phyloP scores from a whole-genome alignment of 2,329 filamentous ascomycete species.

The Teratosphaeria gauchensis region DNA sequence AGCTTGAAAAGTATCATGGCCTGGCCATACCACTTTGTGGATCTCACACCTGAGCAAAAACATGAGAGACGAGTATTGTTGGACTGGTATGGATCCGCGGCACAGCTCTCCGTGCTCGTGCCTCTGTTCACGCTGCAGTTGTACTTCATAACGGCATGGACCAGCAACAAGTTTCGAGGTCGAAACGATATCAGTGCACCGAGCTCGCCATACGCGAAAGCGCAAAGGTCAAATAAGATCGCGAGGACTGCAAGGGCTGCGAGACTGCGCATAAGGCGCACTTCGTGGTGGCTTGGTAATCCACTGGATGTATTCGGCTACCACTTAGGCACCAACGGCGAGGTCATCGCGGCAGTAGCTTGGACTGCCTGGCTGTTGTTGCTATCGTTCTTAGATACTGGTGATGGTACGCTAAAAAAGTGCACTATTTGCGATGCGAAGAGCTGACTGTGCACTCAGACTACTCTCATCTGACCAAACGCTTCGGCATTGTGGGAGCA shows the following conservation, averaged over 20 bases:
- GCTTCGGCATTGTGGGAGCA: conserved; percentile 49
- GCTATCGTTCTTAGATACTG: conserved; percentile 42
- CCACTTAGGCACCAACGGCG: conserved; percentile 38
- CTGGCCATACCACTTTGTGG: conserved; percentile 40
- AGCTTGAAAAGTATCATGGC: background rate
- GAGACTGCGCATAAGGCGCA: conserved; percentile 13
- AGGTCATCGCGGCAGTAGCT: conserved; percentile 37
- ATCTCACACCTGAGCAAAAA: conserved; percentile 41
- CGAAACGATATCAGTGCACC: conserved; percentile 23
- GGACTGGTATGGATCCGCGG: conserved; percentile 46
- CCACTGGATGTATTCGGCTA: conserved; percentile 22
- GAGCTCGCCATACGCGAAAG: conserved; percentile 33
- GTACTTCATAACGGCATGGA: conserved; percentile 28
- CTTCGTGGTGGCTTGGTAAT: conserved; percentile 26
- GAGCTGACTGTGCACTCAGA: conserved; percentile 31
- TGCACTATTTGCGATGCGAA: background rate
- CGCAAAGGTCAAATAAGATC: conserved; percentile 10
- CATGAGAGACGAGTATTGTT: conserved; percentile 42
- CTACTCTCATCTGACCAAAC: conserved; percentile 55
- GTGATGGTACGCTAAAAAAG: conserved; percentile 37
- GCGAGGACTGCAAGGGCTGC: background rate
- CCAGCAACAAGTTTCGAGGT: conserved; percentile 10
- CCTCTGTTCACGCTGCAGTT: conserved; percentile 35
- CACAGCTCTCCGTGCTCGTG: conserved; percentile 44
- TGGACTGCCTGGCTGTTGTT: conserved; percentile 46